Evolutionary conservation across 305 asterid genomes (phyloP), one percentile per base, ranked within the genome.

Genomic region (Plantago lanceolata): DNA sequence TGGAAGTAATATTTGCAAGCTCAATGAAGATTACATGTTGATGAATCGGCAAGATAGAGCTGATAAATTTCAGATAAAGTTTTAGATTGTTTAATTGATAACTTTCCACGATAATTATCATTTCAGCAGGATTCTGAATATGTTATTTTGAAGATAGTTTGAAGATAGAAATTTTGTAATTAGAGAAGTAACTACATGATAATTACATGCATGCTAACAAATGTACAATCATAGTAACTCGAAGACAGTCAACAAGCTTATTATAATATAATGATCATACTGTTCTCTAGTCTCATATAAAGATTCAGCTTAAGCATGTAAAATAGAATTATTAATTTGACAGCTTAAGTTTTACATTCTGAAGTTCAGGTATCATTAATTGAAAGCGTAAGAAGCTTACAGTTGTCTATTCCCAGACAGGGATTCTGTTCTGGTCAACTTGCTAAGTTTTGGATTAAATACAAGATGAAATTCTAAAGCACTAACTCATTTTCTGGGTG

Each of bases 1-100:
- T 33, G n/a, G 24, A 57, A 35, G 62, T 57, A 19, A 57, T n/a
- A 13, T n/a, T 60, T 44, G 19, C 53, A 24, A 21, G 61, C 48
- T 59, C 58, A 1, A 58, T 72, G 48, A 59, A 72, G 66, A 62
- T 79, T 71, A 61, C 65, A 59, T 48, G 37, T 77, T 68, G 61
- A 64, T 49, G 63, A 66, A 47, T 21, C 26, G 71, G 51, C 53
- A 48, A 43, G 63, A 64, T 62, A 71, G 65, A 37, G 79, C 54
- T 37, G 57, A 53, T 43, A 28, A 18, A 67, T 54, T 19, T 53
- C 64, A 68, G 75, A 74, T 67, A 59, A 44, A 56, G 59, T 33
- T 61, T 45, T 40, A 49, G 53, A 17, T 58, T 63, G 74, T 53
- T 67, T 29, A 35, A 31, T 68, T 71, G 33, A 60, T 59, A 40